Evolutionary conservation across 495 filamentous ascomycete species (phyloP).

Genomic region (Penicillium bovifimosum): DNA sequence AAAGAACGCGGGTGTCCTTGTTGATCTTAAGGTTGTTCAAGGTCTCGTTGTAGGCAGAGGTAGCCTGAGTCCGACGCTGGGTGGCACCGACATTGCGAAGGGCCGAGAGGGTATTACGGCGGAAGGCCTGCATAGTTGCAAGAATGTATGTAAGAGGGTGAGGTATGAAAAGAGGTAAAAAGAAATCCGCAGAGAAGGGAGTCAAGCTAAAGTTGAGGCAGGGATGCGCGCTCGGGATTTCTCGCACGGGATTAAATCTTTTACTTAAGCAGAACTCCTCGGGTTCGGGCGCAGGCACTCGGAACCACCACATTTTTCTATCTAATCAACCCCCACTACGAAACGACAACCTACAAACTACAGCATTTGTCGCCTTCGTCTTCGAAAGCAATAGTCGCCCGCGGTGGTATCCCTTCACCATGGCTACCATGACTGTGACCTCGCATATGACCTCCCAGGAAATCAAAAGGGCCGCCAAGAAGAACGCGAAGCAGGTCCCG

Average conservation of each 20-base stretch:
- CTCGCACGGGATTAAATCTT: constrained; percentile 42
- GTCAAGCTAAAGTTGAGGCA: constrained; percentile 19
- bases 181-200: constrained; percentile 14
- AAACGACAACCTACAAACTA: background rate
- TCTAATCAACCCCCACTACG: constrained; percentile 20
- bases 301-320: constrained; percentile 26
- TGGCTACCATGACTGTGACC: constrained; percentile 62
- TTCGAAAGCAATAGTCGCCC: background rate
- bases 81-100: constrained; percentile 44
- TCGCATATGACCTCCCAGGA: constrained; percentile 52
- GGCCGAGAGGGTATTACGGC: constrained; percentile 46
- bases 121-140: constrained; percentile 50
- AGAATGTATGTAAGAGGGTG: constrained; percentile 12
- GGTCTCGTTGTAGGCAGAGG: constrained; percentile 71
- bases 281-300: constrained; percentile 28
- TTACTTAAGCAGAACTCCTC: constrained; percentile 41
- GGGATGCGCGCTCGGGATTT: constrained; percentile 32
- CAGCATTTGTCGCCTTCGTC: background rate
- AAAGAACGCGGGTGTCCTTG: constrained; percentile 86
- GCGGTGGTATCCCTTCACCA: constrained; percentile 28
- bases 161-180: constrained; percentile 22
- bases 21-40: constrained; percentile 90
- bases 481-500: constrained; percentile 70
- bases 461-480: constrained; percentile 47
- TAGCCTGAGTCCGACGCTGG: constrained; percentile 58